Percentiles rank a stretch among this genome's conserved stretches.
These are phyloP conservation scores for Stagonosporopsis rhizophila DNA, from an alignment of 2,329 filamentous ascomycete species.

Conservation along the genomic window DNA sequence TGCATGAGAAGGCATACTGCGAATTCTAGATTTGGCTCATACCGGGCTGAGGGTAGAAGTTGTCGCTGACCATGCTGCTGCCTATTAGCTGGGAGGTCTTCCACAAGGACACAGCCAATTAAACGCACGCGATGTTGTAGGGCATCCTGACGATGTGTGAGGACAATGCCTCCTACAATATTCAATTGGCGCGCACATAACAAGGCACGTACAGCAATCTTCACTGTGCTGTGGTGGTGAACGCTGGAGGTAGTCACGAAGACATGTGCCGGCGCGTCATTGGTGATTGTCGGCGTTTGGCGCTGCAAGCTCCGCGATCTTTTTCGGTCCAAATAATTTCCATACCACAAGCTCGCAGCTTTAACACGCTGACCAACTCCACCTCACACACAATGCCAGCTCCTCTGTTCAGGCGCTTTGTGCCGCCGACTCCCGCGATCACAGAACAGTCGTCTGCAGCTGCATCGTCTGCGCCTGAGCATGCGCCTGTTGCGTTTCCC, in stretches of 20 bases:
- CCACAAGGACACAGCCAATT: not conserved
- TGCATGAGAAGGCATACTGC: slow-evolving; percentile 27
- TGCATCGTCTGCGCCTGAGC: not conserved
- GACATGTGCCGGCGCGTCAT: slow-evolving; percentile 23
- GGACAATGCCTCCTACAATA: slow-evolving; percentile 29
- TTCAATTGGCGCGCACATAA: slow-evolving; percentile 28
- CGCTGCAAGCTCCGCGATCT: slow-evolving; percentile 17
- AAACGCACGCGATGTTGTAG: slow-evolving; percentile 72
- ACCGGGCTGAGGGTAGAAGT: slow-evolving; percentile 97
- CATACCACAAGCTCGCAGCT: not conserved
- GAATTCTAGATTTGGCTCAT: slow-evolving; percentile 22
- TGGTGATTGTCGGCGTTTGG: slow-evolving; percentile 38
- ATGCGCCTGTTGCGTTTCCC: not conserved
- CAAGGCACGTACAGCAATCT: slow-evolving; percentile 14
- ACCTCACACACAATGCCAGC: slow-evolving; percentile 51
- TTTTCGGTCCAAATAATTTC: slow-evolving; percentile 22
- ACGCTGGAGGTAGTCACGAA: slow-evolving; percentile 8
- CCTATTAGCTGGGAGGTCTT: slow-evolving; percentile 18
- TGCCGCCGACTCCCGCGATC: slow-evolving; percentile 47
- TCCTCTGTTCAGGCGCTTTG: slow-evolving; percentile 57
- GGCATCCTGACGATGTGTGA: slow-evolving; percentile 58
- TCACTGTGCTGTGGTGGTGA: not conserved
- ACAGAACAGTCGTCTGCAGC: slow-evolving; percentile 13
- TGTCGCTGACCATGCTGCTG: slow-evolving; percentile 91
- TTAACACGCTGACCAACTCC: not conserved